These are phyloP conservation scores for Naumovozyma baii DNA, from an alignment of 805 yeast species.

Conservation along the genomic window DNA sequence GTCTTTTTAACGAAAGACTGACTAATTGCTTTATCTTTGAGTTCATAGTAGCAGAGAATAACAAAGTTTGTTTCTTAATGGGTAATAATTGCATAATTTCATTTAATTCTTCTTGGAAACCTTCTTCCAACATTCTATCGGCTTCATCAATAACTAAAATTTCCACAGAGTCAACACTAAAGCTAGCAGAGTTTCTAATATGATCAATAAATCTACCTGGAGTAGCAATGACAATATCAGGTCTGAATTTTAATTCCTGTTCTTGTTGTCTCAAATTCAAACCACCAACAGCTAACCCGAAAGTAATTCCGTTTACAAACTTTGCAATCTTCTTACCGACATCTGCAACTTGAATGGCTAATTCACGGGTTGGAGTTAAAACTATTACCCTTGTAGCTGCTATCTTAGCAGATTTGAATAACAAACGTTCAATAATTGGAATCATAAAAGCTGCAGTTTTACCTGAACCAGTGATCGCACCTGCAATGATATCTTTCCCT, in stretches of 20 bases:
- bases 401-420: slow-evolving; percentile 77
- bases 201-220: slow-evolving; percentile 99
- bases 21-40: slow-evolving; percentile 81
- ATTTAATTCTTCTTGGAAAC: slow-evolving; percentile 89
- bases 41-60: slow-evolving; percentile 98
- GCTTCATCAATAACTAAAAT: slow-evolving; percentile 94
- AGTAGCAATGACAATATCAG: slow-evolving; percentile 94
- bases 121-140: slow-evolving; percentile 98
- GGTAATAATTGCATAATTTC: slow-evolving; percentile 86
- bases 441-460: slow-evolving; percentile 97
- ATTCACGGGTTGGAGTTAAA: slow-evolving; percentile 92
- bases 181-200: slow-evolving; percentile 87
- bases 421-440: slow-evolving; percentile 85
- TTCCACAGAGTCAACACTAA: slow-evolving; percentile 83
- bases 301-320: slow-evolving; percentile 64
- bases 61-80: slow-evolving; percentile 80
- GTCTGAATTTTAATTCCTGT: slow-evolving; percentile 82
- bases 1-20: slow-evolving; percentile 77
- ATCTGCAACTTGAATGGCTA: slow-evolving; percentile 92
- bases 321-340: slow-evolving; percentile 81
- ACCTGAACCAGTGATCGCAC: slow-evolving; percentile 99
- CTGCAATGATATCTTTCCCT: slow-evolving; percentile 96
- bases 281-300: slow-evolving; percentile 98
- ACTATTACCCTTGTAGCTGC: slow-evolving; percentile 87
- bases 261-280: slow-evolving; percentile 91